A percentile compares a stretch with the other conserved stretches of the same genome.
phyloP scores from a whole-genome alignment of 108 stramenopile species.

The Fragilaria radians region DNA sequence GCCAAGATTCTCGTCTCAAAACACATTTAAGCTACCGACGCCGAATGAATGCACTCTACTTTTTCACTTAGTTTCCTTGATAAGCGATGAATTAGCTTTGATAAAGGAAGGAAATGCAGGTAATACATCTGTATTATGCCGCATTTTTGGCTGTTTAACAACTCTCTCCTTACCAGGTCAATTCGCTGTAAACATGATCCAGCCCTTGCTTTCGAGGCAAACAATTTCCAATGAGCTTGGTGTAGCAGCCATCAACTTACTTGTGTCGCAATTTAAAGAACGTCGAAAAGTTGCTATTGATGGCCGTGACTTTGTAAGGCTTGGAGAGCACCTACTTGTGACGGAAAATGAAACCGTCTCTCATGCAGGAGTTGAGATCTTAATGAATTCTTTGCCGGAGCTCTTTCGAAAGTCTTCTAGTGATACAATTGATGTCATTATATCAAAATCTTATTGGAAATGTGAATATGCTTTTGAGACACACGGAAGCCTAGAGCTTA shows the following conservation, averaged over 20 bases:
- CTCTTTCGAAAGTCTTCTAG: conserved; percentile 41
- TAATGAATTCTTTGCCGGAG: conserved; percentile 33
- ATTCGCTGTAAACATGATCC: conserved; percentile 26
- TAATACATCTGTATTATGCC: background rate
- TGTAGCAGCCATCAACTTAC: conserved; percentile 33
- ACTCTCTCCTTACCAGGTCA: conserved; percentile 35
- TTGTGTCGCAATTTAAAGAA: conserved; percentile 56
- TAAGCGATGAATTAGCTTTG: background rate
- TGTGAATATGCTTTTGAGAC: conserved; percentile 29
- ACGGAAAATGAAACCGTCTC: conserved; percentile 14
- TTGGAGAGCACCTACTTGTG: conserved; percentile 23
- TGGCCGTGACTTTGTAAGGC: conserved; percentile 55
- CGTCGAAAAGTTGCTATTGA: conserved; percentile 58
- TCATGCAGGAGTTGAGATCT: conserved; percentile 18
- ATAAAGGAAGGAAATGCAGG: background rate
- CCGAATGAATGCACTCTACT: background rate
- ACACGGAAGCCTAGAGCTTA: conserved; percentile 16
- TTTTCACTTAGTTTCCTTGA: background rate
- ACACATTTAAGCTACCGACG: background rate
- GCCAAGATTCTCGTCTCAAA: background rate
- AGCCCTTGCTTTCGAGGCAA: conserved; percentile 16
- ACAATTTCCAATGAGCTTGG: conserved; percentile 11
- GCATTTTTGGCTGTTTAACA: conserved; percentile 17
- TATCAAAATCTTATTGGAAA: conserved; percentile 28
- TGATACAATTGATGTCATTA: conserved; percentile 31